Evolutionary conservation across 768 basidiomycete species (phyloP), one percentile per base, ranked within the genome.

Genomic region (Phanerochaete sordida): DNA sequence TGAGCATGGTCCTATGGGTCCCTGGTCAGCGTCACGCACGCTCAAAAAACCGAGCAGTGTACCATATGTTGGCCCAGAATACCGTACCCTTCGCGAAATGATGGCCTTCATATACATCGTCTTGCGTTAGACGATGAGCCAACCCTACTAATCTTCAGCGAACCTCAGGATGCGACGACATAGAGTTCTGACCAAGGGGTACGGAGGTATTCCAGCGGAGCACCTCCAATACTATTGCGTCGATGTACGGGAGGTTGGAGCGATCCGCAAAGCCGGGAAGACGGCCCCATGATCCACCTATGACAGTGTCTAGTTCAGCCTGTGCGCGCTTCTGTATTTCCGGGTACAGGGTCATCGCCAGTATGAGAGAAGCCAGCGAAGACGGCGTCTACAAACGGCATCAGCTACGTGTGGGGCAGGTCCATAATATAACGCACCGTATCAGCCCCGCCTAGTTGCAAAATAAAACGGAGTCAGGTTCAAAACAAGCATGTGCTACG

Each of bases 261-360:
- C 64, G 39, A 47, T 70, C 69, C 13, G 48, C 24, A 35, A 66
- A 60, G 4, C 55, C 47, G 3, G 71, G 71, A 7, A 72, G 62
- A 13, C 68, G 53, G 23, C 60, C 64, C 19, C 45, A 48, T n/a
- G 24, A 30, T 9, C 19, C 26, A 6, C 66, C 66, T 0, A 71
- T 35, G 9, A 72, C 58, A 9, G 51, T 16, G 58, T 74, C 73
- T 44, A 75, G 57, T 57, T 74, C 73, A 16, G 46, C 64, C 44
- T 73, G 74, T 19, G 70, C 72, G 15, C 58, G 63, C 6, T 45
- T 21, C 45, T 71, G 70, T 11, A 74, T 59, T 13, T 65, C 61
- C 43, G 76, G 78, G 64, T 74, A 69, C 58, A 76, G 70, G 1
- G 69, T 67, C 74, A 76, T 74, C 0, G 73, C 75, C 28, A 76